Base-by-base conservation (phyloP, 306 rosid species). In the Canavalia ensiformis region DNA sequence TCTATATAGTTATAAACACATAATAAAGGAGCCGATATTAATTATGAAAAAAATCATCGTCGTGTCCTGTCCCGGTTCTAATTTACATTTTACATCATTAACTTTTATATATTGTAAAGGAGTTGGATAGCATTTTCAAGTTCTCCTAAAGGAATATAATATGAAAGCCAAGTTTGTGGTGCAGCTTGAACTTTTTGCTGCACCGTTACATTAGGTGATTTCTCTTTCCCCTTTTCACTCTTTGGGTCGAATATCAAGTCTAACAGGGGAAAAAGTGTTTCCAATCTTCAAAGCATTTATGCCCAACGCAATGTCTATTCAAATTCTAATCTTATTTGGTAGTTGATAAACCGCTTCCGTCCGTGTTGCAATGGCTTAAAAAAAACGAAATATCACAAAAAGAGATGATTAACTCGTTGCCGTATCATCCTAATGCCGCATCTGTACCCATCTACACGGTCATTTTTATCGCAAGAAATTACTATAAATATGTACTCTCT, bases 111-210 rank as follows among this genome's bases (percentile, higher is more conserved):
- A 13, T 9, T 39, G 41, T 55, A 5, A 74, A 29, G 41, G 35
- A 9, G 55, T 46, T 30, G 29, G 7, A 39, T 3, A 74, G 12
- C 45, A 4, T 57, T 58, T 75, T 30, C 3, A 30, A 59, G 46
- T 29, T 44, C 35, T 59, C 9, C 46, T 67, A 44, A 64, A 55
- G 58, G 82, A 78, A 78, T 78, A 78, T 78, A 44, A 55, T 68
- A 13, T 55, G 82, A 78, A 55, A 55, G 82, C 28, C 28, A 55
- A 44, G 76, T 78, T n/a, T 68, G 59, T n/a, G 82, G 82, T 68
- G 68, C 58, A 68, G 58, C 75, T 54, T 67, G 4, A 7, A n/a
- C 58, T 41, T 67, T 54, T 5, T 10, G 55, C 54, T 67, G 68
- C 34, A 30, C 76, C 76, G 29, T 55, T 55, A 41, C 45, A 41